Evolutionary conservation across 192 early-diverging fungal genomes (phyloP), one percentile per base, ranked within the genome.

Genomic region (Coemansia sp.): DNA sequence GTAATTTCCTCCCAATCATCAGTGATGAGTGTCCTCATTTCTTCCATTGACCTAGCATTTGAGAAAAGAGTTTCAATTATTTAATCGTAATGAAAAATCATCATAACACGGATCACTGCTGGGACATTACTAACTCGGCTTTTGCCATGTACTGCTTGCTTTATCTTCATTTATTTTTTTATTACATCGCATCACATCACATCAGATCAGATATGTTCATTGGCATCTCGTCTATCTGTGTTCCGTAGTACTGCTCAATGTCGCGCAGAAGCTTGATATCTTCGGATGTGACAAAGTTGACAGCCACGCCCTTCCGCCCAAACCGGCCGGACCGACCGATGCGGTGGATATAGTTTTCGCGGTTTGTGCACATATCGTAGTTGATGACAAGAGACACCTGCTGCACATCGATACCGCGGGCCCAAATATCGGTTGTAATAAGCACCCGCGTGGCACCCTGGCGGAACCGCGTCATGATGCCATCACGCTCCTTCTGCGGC

Each of bases 361-460:
- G 94, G 85, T 97, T 95, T 45, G 84, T 86, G 16, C 95, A 94
- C 65, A 98, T 87, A 79, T 99, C 97, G 73, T 99, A 99, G 85
- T 97, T 97, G 77, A 95, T 93, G 64, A 99, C 97, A 62, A 98
- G 83, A 43, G 97, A 99, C 7, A 99, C 95, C 73, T 99, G 97
- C 82, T 98, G 95, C 19, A 99, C 97, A 80, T 99, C 97, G 58
- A 99, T 99, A 77, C 97, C 97, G 66, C 97, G 94, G 41, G 97
- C 97, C 94, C 92, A 96, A 13, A 99, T 91, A 77, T 99, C 97
- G 16, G 97, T 99, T 45, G 96, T 95, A 52, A 99, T 98, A 68
- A 99, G 84, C 8, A 99, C 97, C 62, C 97, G 95, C 65, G 90
- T 92, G 42, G 91, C 80, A 41, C 95, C 95, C 76, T 94, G 91